These are phyloP conservation scores for Globisporangium rhizosaccharum DNA, from an alignment of 352 stramenopile species.

Conservation along the genomic window DNA sequence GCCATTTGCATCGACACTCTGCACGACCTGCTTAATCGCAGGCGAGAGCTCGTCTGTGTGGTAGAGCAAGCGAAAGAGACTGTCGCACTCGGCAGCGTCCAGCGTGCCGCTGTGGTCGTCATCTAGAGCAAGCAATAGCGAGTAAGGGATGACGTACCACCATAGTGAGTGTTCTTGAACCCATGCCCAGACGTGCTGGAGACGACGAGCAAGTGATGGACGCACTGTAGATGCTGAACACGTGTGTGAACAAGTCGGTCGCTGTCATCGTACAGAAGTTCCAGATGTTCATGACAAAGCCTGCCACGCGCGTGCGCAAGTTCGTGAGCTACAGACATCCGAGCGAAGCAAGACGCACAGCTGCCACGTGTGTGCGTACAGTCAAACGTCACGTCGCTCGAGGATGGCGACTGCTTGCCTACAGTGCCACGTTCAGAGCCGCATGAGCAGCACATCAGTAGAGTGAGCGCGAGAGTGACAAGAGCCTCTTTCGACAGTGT, in stretches of 20 bases:
- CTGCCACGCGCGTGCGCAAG: slow-evolving; percentile 8
- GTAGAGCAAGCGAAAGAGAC: slow-evolving; percentile 46
- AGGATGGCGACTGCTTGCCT: slow-evolving; percentile 33
- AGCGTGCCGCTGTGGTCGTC: slow-evolving; percentile 41
- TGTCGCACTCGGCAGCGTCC: slow-evolving; percentile 41
- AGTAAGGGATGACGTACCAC: no score
- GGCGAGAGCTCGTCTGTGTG: slow-evolving; percentile 34
- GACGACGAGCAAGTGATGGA: not conserved
- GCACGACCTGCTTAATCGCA: slow-evolving; percentile 26
- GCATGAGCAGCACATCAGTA: no score
- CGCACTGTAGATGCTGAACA: slow-evolving; percentile 48
- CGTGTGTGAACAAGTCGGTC: slow-evolving; percentile 27
- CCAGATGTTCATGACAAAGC: slow-evolving; percentile 56
- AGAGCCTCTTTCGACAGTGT: no score
- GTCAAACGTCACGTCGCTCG: slow-evolving; percentile 38
- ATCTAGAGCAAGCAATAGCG: slow-evolving; percentile 14
- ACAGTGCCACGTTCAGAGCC: no score
- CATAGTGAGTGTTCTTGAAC: not conserved
- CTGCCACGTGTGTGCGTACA: slow-evolving; percentile 3
- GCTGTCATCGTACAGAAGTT: slow-evolving; percentile 52
- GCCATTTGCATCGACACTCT: slow-evolving; percentile 26
- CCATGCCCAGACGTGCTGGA: not conserved
- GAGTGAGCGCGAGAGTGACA: no score
- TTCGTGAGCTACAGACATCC: not conserved
- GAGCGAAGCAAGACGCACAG: not conserved